Evolutionary conservation across 441 rosid species (phyloP), one percentile per base, ranked within the genome.

Genomic region (Flueggea neowawraea): DNA sequence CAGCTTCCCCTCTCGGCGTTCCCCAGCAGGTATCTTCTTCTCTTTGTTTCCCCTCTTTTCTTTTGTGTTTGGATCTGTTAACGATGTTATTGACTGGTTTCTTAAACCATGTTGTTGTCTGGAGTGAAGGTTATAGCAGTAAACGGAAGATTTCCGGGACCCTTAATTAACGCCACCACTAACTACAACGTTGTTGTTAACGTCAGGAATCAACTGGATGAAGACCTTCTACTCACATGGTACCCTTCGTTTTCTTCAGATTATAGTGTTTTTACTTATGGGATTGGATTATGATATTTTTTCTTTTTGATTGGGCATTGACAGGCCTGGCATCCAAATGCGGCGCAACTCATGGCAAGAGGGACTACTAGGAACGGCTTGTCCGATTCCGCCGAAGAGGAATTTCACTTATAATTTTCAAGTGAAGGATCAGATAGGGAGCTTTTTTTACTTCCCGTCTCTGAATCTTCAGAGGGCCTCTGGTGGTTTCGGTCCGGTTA

Each of bases 401-500:
- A 84, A 86, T 63, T 94, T 79, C 64, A 86, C 91, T 62, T 91
- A 90, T 78, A 81, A 61, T 15, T 93, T 93, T 68, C 98, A 93
- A 81, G 79, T 85, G 52, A 93, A 93, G 75, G 98, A 93, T 82
- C 90, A 93, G 76, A 85, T 93, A 72, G 98, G 98, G 55, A 93
- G 97, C 77, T 88, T 76, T 72, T 90, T 80, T 88, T 93, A 93
- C 74, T 80, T 54, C 60, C 96, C 97, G 4, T 82, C 97, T 6
- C 84, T 90, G 56, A 80, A 82, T 74, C 76, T 90, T 68, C 98
- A 93, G 69, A 84, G 96, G 69, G 91, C 95, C 22, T 88, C 97
- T 10, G 98, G 97, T 28, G 98, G 95, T 57, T 88, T 87, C 69
- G 98, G 98, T 75, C 84, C 96, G 3, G 9, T 93, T 31, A 73